Evolutionary conservation across 306 rosid species (phyloP).

Genomic region (Clitoria ternatea): DNA sequence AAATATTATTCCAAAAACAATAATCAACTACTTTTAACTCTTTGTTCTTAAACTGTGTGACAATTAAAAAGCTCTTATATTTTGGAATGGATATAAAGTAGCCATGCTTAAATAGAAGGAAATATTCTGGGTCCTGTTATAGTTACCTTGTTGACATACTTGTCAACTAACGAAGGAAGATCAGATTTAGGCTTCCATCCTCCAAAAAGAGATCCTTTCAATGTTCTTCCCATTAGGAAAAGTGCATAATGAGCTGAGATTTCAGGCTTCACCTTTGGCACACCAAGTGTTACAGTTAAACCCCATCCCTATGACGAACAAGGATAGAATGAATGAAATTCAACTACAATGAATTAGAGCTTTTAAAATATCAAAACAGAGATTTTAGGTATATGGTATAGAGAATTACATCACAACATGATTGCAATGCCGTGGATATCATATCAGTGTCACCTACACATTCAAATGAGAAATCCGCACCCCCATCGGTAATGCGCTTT

Average conservation of each 20-base stretch:
- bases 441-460: slow-evolving; percentile 88
- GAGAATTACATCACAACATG: slow-evolving; percentile 81
- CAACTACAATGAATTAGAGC: slow-evolving; percentile 1
- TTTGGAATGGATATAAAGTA: too few species aligned
- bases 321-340: not conserved
- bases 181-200: slow-evolving; percentile 99
- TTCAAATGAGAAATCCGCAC: slow-evolving; percentile 95
- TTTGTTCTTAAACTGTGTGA: too few species aligned
- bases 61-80: too few species aligned
- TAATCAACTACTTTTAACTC: too few species aligned
- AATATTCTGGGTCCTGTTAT: not conserved
- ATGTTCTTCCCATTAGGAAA: slow-evolving; percentile 73
- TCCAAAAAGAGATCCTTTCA: slow-evolving; percentile 86
- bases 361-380: not conserved
- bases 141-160: slow-evolving; percentile 73
- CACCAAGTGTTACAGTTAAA: slow-evolving; percentile 87
- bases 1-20: too few species aligned
- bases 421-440: slow-evolving; percentile 86
- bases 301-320: slow-evolving; percentile 78
- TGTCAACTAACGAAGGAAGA: slow-evolving; percentile 82
- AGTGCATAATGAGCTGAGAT: slow-evolving; percentile 76
- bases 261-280: slow-evolving; percentile 81
- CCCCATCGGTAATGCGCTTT: slow-evolving; percentile 73
- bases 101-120: not conserved
- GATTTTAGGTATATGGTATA: slow-evolving; percentile 1